These are phyloP conservation scores for Pichia scutulata DNA, from an alignment of 805 yeast genomes.

Conservation along the genomic window DNA sequence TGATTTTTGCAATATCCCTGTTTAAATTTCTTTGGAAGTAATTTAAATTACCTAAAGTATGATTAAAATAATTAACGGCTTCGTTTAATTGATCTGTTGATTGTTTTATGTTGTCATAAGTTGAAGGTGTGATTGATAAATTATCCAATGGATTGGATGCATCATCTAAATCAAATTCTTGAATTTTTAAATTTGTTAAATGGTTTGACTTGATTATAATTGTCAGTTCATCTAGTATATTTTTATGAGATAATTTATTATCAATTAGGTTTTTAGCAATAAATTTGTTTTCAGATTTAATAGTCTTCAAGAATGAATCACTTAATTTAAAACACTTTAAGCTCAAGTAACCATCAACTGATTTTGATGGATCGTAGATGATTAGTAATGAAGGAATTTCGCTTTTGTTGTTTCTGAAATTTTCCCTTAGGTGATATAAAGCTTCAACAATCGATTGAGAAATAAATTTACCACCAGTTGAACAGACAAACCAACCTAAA, in stretches of 20 bases:
- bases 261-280: constrained; percentile 54
- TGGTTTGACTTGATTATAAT: constrained; percentile 59
- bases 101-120: constrained; percentile 33
- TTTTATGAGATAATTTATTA: constrained; percentile 53
- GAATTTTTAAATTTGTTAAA: constrained; percentile 37
- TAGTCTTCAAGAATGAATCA: constrained; percentile 45
- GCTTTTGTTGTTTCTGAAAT: constrained; percentile 20
- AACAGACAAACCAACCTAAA: constrained; percentile 76
- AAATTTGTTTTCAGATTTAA: constrained; percentile 49
- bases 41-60: constrained; percentile 73
- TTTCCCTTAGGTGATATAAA: constrained; percentile 52
- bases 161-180: constrained; percentile 16
- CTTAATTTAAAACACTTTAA: constrained; percentile 66
- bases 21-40: constrained; percentile 71
- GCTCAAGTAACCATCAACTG: constrained; percentile 53
- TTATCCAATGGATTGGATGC: constrained; percentile 15
- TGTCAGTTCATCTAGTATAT: constrained; percentile 67
- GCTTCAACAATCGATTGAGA: constrained; percentile 61
- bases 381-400: constrained; percentile 39
- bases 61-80: constrained; percentile 66
- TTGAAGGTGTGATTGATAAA: constrained; percentile 33
- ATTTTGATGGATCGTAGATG: constrained; percentile 64
- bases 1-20: constrained; percentile 61
- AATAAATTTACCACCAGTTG: constrained; percentile 62
- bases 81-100: constrained; percentile 57